Conservation (phyloP, 768 basidiomycete genomes). For the Mycena vitilis region DNA sequence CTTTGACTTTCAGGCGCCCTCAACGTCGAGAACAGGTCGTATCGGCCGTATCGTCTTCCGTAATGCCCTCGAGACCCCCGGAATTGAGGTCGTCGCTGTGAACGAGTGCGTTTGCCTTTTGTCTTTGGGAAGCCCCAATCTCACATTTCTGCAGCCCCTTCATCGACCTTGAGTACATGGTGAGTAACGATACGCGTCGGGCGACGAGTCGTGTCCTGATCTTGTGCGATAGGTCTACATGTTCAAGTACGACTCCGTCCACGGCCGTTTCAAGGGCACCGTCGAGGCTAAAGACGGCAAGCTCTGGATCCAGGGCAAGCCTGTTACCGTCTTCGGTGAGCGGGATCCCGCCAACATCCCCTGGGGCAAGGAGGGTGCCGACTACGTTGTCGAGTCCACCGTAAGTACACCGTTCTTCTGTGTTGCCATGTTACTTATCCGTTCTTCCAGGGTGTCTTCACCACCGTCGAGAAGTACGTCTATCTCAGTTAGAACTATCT, state of each 20-base stretch:
- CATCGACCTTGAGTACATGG: slow-evolving; percentile 98
- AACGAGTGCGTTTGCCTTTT: slow-evolving; percentile 78
- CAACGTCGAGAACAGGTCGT: slow-evolving; percentile 73
- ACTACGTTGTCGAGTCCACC: slow-evolving; percentile 97
- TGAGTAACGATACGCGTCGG: slow-evolving; percentile 45
- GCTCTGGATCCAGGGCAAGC: slow-evolving; percentile 85
- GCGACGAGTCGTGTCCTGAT: not conserved
- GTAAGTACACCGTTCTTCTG: slow-evolving; percentile 52
- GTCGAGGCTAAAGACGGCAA: slow-evolving; percentile 89
- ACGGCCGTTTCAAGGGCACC: slow-evolving; percentile 91
- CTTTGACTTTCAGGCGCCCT: not conserved
- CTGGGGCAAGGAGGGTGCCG: slow-evolving; percentile 85
- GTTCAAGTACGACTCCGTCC: slow-evolving; percentile 98
- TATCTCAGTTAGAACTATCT: slow-evolving; percentile 13
- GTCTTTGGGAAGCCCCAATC: slow-evolving; percentile 18
- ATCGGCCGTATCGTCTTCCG: slow-evolving; percentile 99
- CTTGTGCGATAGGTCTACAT: slow-evolving; percentile 82
- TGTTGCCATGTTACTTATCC: slow-evolving; percentile 20
- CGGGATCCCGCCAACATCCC: slow-evolving; percentile 87
- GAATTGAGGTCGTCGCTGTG: slow-evolving; percentile 90
- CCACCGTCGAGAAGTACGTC: slow-evolving; percentile 86
- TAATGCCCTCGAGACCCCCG: slow-evolving; percentile 83
- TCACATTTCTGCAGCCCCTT: slow-evolving; percentile 53
- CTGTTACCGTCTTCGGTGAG: slow-evolving; percentile 85
- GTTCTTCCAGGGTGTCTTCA: slow-evolving; percentile 89